Conservation (phyloP, 202 grass and related monocot species). For the Zizania palustris region DNA sequence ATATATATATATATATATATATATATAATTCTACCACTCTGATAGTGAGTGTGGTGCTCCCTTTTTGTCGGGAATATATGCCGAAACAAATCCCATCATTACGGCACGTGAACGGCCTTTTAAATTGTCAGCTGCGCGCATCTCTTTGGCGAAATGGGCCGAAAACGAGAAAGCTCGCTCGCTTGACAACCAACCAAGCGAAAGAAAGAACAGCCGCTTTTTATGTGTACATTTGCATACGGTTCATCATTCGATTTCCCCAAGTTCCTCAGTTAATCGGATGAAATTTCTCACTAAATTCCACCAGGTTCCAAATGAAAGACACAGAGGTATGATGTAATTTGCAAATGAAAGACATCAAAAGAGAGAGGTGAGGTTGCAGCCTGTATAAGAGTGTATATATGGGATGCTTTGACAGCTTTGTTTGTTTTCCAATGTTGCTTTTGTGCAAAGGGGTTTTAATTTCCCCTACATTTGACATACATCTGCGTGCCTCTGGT, state of each 20-base stretch:
- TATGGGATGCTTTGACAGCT: too few relatives aligned
- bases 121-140: slow-evolving; percentile 36
- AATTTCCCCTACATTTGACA: slow-evolving; percentile 35
- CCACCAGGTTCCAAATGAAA: neutral
- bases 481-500: slow-evolving; percentile 23
- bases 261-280: too few relatives aligned
- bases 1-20: too few relatives aligned
- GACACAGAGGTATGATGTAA: too few relatives aligned
- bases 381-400: too few relatives aligned
- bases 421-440: too few relatives aligned
- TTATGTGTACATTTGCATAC: slow-evolving; percentile 24
- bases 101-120: slow-evolving; percentile 46
- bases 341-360: too few relatives aligned
- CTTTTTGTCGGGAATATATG: slow-evolving; percentile 61
- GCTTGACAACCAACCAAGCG: slow-evolving; percentile 23
- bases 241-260: too few relatives aligned
- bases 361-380: too few relatives aligned
- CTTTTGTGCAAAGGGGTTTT: slow-evolving; percentile 48
- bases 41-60: neutral
- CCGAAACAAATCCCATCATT: slow-evolving; percentile 56
- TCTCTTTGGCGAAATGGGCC: slow-evolving; percentile 42
- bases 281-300: neutral
- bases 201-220: slow-evolving; percentile 40
- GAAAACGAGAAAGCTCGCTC: slow-evolving; percentile 18
- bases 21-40: too few relatives aligned